Evolutionary conservation across 2,329 filamentous ascomycete species (phyloP), one percentile per base, ranked within the genome.

Genomic region (Colletotrichum plurivorum): DNA sequence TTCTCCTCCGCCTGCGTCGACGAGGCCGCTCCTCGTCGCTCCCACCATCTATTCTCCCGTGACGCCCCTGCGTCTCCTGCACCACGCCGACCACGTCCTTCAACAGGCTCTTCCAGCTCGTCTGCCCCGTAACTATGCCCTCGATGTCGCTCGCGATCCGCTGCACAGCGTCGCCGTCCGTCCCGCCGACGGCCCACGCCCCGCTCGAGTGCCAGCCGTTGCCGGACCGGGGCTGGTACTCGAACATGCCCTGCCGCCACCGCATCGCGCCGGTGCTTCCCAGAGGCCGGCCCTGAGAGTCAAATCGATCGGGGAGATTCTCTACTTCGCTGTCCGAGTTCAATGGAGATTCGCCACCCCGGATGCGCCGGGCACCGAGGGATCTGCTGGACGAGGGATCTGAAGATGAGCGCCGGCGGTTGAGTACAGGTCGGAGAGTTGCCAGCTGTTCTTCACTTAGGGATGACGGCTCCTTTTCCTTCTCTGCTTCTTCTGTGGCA

Each of bases 271-370:
- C 67, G 27, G 70, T 71, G 8, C 71, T 72, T 53, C 80, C 77
- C 1, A 87, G 72, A 1, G 80, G 83, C 13, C 76, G 78, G 1
- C 85, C 85, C 2, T 82, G 72, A 0, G 73, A 63, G 68, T 87
- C 84, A 57, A 87, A 87, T 0, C 85, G 81, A 59, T 84, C 82
- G 0, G 85, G 85, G 0, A 87, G 74, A 2, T 78, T 71, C 70
- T 87, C 84, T 1, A 86, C 75, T 0, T 81, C 77, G 4, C 80
- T 77, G 18, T 81, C 79, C 1, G 77, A 77, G 18, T 76, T 76
- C 1, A 74, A 67, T 13, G 71, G 70, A 2, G 70, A 70, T 2
- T 74, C 70, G 1, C 62, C 45, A 54, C 54, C 62, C n/a, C 70
- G 52, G 12, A 70, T 75, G 15, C 72, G 73, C n/a, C 74, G 74